phyloP scores from a whole-genome alignment of 1,284 basidiomycete genomes.

The Puccinia polysora region DNA sequence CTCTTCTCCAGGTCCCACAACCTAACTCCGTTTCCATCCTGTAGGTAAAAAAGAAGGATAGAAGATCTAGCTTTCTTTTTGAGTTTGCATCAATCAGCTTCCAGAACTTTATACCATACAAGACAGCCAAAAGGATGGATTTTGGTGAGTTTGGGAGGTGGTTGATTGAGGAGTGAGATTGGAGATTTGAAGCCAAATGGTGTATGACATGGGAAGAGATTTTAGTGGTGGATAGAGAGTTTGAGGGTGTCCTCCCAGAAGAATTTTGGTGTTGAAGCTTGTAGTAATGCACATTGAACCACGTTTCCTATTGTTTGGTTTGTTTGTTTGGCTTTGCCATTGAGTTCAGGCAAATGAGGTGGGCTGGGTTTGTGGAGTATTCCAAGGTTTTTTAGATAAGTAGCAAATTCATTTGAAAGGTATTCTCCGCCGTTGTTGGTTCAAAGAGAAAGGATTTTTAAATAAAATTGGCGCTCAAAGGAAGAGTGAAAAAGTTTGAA shows the following conservation, averaged over 20 bases:
- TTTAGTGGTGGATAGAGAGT: constrained; percentile 52
- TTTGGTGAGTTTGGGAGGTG: neutral
- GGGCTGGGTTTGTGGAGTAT: constrained; percentile 51
- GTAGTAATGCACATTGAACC: constrained; percentile 49
- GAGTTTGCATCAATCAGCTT: neutral
- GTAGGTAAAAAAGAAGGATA: neutral
- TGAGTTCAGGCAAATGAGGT: constrained; percentile 54
- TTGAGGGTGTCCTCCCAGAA: constrained; percentile 53
- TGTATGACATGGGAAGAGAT: constrained; percentile 48
- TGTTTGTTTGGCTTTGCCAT: constrained; percentile 51
- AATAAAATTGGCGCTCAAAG: constrained; percentile 47
- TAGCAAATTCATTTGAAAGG: constrained; percentile 47
- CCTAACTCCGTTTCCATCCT: neutral
- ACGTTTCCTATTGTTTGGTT: constrained; percentile 51
- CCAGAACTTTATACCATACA: neutral
- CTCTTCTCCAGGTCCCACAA: neutral
- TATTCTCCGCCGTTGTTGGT: constrained; percentile 53
- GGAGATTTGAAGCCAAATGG: neutral
- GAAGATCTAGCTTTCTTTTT: neutral
- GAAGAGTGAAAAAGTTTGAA: constrained; percentile 52
- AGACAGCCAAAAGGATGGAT: constrained; percentile 7
- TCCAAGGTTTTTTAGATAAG: constrained; percentile 50
- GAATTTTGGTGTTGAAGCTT: constrained; percentile 48
- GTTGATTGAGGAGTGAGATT: neutral
- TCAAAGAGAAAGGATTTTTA: constrained; percentile 51